Conservation (phyloP, 306 rosid genomes). For the Macrotyloma uniflorum region DNA sequence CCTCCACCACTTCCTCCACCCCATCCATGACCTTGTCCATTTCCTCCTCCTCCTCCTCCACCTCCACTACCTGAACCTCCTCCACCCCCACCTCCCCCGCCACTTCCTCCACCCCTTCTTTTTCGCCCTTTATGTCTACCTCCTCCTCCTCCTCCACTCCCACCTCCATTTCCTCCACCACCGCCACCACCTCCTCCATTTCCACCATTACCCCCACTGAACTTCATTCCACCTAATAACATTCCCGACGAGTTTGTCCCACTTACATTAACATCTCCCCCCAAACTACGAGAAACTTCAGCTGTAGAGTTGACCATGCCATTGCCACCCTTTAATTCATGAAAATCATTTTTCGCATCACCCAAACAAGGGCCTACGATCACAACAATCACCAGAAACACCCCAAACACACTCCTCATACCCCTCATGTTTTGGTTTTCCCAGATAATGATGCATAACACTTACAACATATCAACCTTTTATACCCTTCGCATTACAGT, state of each 20-base stretch:
- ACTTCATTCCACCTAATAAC: slow-evolving; percentile 22
- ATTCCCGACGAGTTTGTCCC: slow-evolving; percentile 17
- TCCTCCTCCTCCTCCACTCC: not conserved
- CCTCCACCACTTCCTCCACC: not conserved
- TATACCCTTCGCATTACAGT: slow-evolving; percentile 37
- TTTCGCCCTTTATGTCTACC: not conserved
- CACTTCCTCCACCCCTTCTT: not conserved
- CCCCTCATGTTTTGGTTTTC: not conserved
- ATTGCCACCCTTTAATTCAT: not conserved
- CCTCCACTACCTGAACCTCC: not conserved
- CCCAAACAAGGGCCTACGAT: slow-evolving; percentile 38
- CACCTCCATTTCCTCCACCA: slow-evolving; percentile 13
- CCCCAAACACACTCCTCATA: slow-evolving; percentile 10
- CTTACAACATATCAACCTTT: slow-evolving; percentile 18
- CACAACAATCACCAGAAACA: slow-evolving; percentile 28
- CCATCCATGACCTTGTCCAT: not conserved
- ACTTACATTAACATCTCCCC: not conserved
- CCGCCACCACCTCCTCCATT: slow-evolving; percentile 20
- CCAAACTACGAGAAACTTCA: not conserved
- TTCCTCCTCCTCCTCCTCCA: not conserved
- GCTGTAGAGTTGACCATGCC: not conserved
- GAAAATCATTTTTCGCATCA: slow-evolving; percentile 25
- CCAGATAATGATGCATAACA: slow-evolving; percentile 4
- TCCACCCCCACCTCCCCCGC: not conserved
- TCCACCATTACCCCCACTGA: not conserved